phyloP scores from a whole-genome alignment of 2,329 filamentous ascomycete species.

The Camptophora hylomeconis region DNA sequence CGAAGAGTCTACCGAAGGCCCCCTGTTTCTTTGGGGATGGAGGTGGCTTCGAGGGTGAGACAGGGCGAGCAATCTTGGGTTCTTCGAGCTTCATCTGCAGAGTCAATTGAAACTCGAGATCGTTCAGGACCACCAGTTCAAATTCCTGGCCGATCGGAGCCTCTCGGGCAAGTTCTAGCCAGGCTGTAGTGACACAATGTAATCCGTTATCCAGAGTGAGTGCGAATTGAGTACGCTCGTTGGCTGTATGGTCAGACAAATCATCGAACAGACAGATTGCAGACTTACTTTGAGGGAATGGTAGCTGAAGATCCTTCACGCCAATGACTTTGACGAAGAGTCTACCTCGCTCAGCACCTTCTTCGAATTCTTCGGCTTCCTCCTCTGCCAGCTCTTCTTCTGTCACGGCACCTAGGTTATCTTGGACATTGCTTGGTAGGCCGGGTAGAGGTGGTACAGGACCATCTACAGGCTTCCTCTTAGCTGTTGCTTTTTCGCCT shows the following conservation, averaged over 20 bases:
- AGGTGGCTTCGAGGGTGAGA: conserved; percentile 24
- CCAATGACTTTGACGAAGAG: conserved; percentile 98
- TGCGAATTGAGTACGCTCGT: conserved; percentile 86
- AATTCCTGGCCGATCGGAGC: conserved; percentile 97
- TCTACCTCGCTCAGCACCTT: conserved; percentile 74
- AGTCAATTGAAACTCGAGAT: conserved; percentile 97
- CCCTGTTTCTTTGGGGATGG: conserved; percentile 62
- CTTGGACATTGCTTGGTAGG: conserved; percentile 64
- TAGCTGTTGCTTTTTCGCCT: conserved; percentile 37
- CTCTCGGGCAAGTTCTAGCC: conserved; percentile 81
- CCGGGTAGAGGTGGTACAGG: conserved; percentile 74
- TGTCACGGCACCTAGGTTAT: conserved; percentile 47
- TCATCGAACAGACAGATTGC: neutral
- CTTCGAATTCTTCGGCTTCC: conserved; percentile 42
- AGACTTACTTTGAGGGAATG: conserved; percentile 70
- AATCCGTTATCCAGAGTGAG: conserved; percentile 96
- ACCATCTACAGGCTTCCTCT: conserved; percentile 49
- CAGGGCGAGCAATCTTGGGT: conserved; percentile 38
- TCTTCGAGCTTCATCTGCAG: conserved; percentile 89
- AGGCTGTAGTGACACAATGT: conserved; percentile 92
- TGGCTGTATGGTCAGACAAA: conserved; percentile 33
- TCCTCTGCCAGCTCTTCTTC: conserved; percentile 55
- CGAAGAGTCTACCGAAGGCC: conserved; percentile 82
- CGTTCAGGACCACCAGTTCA: conserved; percentile 89
- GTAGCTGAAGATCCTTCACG: conserved; percentile 87